A percentile compares a stretch with the other conserved stretches of the same genome.
These are phyloP conservation scores for Isoetes engelmannii DNA, from an alignment of 83 land plant genomes.

Conservation along the genomic window DNA sequence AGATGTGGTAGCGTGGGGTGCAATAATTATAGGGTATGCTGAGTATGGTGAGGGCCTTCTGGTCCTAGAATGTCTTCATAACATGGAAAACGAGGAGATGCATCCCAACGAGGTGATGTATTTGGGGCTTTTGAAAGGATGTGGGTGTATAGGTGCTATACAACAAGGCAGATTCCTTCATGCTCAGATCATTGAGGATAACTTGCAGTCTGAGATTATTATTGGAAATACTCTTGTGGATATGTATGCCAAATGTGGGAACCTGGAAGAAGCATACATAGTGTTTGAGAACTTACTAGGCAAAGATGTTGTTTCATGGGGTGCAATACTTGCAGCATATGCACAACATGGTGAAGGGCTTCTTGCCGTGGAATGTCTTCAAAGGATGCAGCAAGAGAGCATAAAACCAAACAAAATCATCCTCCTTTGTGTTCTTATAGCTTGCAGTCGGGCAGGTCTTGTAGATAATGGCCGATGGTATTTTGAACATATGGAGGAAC, in stretches of 20 bases:
- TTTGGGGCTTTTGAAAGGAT: too few relatives aligned
- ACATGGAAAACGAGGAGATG: too few relatives aligned
- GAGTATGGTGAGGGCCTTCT: too few relatives aligned
- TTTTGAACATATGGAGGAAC: conserved; percentile 29
- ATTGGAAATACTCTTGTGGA: conserved; percentile 14
- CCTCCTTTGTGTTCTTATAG: conserved; percentile 5
- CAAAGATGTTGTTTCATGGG: conserved; percentile 12
- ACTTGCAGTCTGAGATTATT: not conserved
- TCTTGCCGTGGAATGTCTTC: conserved; percentile 1
- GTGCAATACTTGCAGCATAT: conserved; percentile 11
- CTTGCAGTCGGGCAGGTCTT: conserved; percentile 11
- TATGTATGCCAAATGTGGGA: conserved; percentile 15
- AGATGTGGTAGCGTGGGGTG: too few relatives aligned
- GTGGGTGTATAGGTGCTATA: too few relatives aligned
- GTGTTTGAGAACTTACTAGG: not conserved
- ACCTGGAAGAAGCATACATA: not conserved
- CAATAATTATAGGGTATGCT: too few relatives aligned
- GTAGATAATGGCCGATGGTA: conserved; percentile 43
- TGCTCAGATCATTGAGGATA: conserved; percentile 1
- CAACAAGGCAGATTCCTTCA: conserved; percentile 4
- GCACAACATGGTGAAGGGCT: not conserved
- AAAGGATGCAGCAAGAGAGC: conserved; percentile 10
- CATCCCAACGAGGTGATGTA: too few relatives aligned
- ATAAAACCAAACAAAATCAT: not conserved
- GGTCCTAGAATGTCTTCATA: too few relatives aligned